Evolutionary conservation across 108 stramenopile genomes (phyloP), one percentile per base, ranked within the genome.

Genomic region (Tribonema minus): DNA sequence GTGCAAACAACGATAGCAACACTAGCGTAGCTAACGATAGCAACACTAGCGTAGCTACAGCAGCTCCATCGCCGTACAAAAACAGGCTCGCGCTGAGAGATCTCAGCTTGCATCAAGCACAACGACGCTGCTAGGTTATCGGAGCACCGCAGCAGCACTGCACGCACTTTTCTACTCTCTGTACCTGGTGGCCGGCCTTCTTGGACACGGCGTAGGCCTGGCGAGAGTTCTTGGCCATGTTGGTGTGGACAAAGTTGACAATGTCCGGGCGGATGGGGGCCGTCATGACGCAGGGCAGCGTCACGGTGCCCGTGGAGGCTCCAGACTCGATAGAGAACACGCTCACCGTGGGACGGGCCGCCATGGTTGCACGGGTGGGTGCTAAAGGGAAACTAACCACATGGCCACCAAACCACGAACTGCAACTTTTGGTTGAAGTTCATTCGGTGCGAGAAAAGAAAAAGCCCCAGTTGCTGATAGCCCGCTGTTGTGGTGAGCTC

Each of bases 161-260:
- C n/a, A n/a, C n/a, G n/a, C n/a, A n/a, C 25, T 26, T 27, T 27
- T 74, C 30, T 32, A 3, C 23, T 23, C 29, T 31, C 20, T 58
- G 34, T 32, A 75, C 74, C 75, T 92, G 90, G 90, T 94, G 94
- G 76, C 96, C 95, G 65, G 98, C 96, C 63, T 88, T 86, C 85
- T 92, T 89, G 88, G 88, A 90, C 70, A 97, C 96, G 74, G 95
- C 94, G 88, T 95, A 99, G 37, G 98, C 95, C 87, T 99, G 98
- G 86, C 98, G 94, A 71, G 90, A 70, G 92, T 99, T 99, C 95
- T 99, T 99, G 93, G 92, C 92, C 92, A 99, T 94, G 92, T 96
- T 92, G 81, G 92, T 94, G 90, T 97, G 96, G 32, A 99, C 98
- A 81, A 94, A 96, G 72, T 95, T 92, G 75, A 99, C 96, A 65